Evolutionary conservation across 2,329 filamentous ascomycete species (phyloP), one percentile per base, ranked within the genome.

Genomic region (Pestalotiopsis sp.): DNA sequence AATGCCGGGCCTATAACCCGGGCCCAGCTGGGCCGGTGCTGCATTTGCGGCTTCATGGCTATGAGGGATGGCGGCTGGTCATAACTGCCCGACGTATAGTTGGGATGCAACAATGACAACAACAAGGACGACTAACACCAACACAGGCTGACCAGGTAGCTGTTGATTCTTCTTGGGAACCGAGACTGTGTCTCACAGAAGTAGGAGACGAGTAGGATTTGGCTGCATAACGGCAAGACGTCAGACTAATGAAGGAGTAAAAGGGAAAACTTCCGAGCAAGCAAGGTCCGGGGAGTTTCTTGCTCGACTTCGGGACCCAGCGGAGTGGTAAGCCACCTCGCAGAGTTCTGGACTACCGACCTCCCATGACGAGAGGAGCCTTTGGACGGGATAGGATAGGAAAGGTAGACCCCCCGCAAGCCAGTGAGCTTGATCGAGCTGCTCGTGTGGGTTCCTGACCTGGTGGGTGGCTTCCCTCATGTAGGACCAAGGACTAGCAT

Each of bases 41-140:
- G 31, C 52, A 31, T 23, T 49, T 23, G 56, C 31, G 56, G 52
- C 65, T 39, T 67, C 65, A 67, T 61, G 65, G 17, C 17, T 41
- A 45, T 11, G 31, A 27, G 7, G n/a, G 31, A 41, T 31, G 56
- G 65, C 13, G 31, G 25, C 39, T 59, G 52, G 65, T 59, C 65
- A 67, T 67, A 67, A 39, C 27, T 36, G 23, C 56, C 45, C 20
- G 45, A 52, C 20, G 45, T 52, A 20, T 49, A 20, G 45, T 52
- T 17, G 45, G 20, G 17, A 52, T 23, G 45, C 20, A 52, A 52
- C 20, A 20, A n/a, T 9, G 23, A 52, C 45, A 52, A 52, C 17
- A n/a, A 52, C 45, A n/a, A 49, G 20, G 17, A 52, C 17, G 7
- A 20, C 45, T 20, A 20, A 17, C 45, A 20, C 45, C 45, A 23